Evolutionary conservation across 2,329 filamentous ascomycete species (phyloP), one percentile per base, ranked within the genome.

Genomic region (Leptographium radiaticola): DNA sequence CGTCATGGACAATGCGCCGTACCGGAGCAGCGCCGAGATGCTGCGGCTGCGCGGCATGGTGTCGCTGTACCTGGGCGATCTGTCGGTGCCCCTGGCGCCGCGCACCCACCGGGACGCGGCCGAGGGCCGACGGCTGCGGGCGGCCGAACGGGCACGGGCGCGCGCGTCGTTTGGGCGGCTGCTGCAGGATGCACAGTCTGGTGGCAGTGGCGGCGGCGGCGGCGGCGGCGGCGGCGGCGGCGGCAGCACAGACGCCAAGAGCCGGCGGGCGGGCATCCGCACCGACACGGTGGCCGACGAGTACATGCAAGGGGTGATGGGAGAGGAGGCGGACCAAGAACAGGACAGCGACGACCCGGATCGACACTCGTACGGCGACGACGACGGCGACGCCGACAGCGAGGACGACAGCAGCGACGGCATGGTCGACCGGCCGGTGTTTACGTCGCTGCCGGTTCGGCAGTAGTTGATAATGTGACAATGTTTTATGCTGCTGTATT

Each of bases 31-130:
- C 60, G 67, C 72, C 6, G 79, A 83, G 56, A 70, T 95, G 56
- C 70, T 90, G 47, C 74, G 84, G 49, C 70, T 95, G 30, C 75
- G 87, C 51, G 89, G 79, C 10, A 87, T 89, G 76, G 69, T 89
- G 7, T 79, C 81, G 1, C 70, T 93, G 16, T 95, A 87, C 74
- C 72, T 88, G 16, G 84, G 77, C 8, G 87, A 95, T 65, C 68
- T 95, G 40, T 64, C 70, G 31, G 62, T 82, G 25, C 72, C 74
- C 0, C 60, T 64, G 42, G 59, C 63, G n/a, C 61, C 68, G 33
- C 56, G 61, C 25, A 59, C 62, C 20, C 53, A 57, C 13, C 58
- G 61, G 16, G 56, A 59, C 25, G 42, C 59, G 60, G 2, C 62
- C 64, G 65, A 68, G 43, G 67, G 68, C 12, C 59, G 58, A 15